Evolutionary conservation across 768 basidiomycete species (phyloP), one percentile per base, ranked within the genome.

Genomic region (Hygrophoropsis aurantiaca): DNA sequence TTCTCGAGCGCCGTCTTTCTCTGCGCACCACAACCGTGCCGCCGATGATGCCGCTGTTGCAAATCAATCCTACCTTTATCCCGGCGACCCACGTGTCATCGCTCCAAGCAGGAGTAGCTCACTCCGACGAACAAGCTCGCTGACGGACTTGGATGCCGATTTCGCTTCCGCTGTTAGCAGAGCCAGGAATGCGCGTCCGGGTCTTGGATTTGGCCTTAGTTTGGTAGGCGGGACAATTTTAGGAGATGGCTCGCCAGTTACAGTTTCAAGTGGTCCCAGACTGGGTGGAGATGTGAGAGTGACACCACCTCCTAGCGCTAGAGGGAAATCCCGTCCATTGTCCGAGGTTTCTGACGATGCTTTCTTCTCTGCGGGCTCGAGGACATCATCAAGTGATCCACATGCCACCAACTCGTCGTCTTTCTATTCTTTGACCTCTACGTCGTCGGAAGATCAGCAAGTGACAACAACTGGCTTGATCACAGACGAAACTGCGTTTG

Each of bases 1-100:
- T 10, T 72, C 76, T 11, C 69, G 69, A 25, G 57, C 62, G 2
- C 71, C 69, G 0, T 83, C 82, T 1, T 68, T 82, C 11, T 71
- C 79, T 1, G 80, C 79, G 3, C 78, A 82, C 50, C 81, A 82
- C 50, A 76, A 73, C 3, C 81, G 82, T 19, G 85, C 88, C 3
- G 78, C 83, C 5, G 90, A 92, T 55, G 90, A 92, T 51, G 81
- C 71, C 0, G 85, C 80, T 7, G 81, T 90, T 20, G 78, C 78
- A 7, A 76, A 78, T 27, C 78, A 81, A 41, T 78, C 78, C 10
- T 86, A 85, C 51, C 67, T 87, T 5, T 88, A 89, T 59, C 82
- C 79, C 6, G 84, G 85, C 3, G 89, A 88, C 55, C 75, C 78
- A 15, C 79, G 89, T 7, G 82, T 81, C 11, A 91, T 92, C 50